phyloP scores from a whole-genome alignment of 768 basidiomycete genomes.

The Tulasnella sp. region DNA sequence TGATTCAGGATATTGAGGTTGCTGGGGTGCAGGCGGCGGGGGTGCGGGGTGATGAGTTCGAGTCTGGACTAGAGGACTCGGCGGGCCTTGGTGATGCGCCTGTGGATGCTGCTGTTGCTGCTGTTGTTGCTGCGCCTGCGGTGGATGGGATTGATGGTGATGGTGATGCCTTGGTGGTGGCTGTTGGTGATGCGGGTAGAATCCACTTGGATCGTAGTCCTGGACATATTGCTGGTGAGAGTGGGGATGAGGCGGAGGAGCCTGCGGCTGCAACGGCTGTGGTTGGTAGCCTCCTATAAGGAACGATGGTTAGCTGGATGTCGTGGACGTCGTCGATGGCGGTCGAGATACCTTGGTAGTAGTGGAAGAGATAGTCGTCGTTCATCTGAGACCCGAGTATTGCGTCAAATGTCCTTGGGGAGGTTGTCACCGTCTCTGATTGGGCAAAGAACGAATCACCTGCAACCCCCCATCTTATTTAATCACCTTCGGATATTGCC shows the following conservation, averaged over 20 bases:
- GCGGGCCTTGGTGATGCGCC: neutral
- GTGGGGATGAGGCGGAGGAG: neutral
- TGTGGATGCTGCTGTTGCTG: neutral
- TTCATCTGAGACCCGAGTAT: constrained; percentile 1
- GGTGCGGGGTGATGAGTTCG: neutral
- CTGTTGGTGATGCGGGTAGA: neutral
- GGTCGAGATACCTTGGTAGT: neutral
- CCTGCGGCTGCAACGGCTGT: neutral
- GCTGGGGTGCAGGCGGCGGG: neutral
- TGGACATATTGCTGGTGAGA: neutral
- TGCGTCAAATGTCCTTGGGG: neutral
- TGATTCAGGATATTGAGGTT: neutral
- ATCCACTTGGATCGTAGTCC: neutral
- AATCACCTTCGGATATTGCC: neutral
- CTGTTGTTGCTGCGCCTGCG: neutral
- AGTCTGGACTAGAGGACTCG: neutral
- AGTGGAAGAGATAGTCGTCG: constrained; percentile 9
- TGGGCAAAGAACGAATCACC: neutral
- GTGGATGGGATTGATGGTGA: neutral
- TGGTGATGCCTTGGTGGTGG: neutral
- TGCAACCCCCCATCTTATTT: neutral
- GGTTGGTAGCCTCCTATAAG: neutral
- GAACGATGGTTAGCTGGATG: neutral
- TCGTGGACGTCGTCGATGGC: neutral
- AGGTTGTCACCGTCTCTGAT: neutral